Base-by-base conservation (phyloP, 495 filamentous ascomycete genomes). In the Cairneyella variabilis region DNA sequence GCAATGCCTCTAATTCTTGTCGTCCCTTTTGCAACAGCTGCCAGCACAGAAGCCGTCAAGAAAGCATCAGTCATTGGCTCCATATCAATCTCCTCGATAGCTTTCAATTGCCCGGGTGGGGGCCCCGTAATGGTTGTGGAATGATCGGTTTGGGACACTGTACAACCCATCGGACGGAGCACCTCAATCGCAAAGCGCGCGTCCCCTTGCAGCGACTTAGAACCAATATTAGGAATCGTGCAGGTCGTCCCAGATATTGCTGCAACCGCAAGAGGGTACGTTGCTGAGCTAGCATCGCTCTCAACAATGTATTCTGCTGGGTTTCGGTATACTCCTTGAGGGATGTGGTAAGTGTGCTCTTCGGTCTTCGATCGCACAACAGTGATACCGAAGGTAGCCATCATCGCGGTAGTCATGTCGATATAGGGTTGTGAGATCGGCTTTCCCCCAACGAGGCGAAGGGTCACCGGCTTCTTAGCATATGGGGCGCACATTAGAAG, bases 51-150 rank as follows among this genome's bases (percentile, higher is more conserved):
- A 16, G 93, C 93, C 22, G 89, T 95, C 25, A 99, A 74, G 78
- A 99, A 99, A 47, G 93, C 93, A 73, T 99, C 93, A 0, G 93
- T 99, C 93, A 99, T 99, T 14, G 91, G 88, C 64, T 97, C 93
- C 93, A 99, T 99, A 63, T 99, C 91, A 22, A 97, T 83, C 11
- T 73, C 65, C 2, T 83, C 76, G 9, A 90, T 69, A 0, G 84
- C 78, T 56, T 83, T 83, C 37, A 99, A 70, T 3, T 76, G 69
- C 20, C 91, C 92, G 50, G 72, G 71, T 14, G 78, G 69, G n/a
- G 92, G 92, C 2, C 93, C 93, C 37, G 83, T 93, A 12, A 99
- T 95, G 2, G 92, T 97, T 11, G 93, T 99, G 1, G 91, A 96
- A 27, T 72, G 78, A 32, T 83, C 83, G 2, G 85, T 89, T 71